Percentiles rank a stretch among this genome's conserved stretches.
These are phyloP conservation scores for Proliferodiscus dingleyae DNA, from an alignment of 2,329 filamentous ascomycete species.

Conservation along the genomic window DNA sequence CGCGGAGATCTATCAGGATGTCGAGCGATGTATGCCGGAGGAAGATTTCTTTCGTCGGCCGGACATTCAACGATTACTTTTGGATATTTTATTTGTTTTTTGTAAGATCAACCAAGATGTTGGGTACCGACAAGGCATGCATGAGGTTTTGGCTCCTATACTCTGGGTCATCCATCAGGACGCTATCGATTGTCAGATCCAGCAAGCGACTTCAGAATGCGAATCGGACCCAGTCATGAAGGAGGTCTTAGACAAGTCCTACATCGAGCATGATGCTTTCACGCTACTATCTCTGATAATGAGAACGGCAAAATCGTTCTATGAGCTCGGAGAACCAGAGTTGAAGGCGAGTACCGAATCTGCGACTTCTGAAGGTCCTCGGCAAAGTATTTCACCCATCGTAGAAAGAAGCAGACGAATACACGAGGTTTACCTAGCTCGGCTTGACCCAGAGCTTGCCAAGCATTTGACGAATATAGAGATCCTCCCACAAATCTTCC, in stretches of 20 bases:
- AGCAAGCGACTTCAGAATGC: constrained; percentile 32
- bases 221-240: constrained; percentile 39
- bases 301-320: constrained; percentile 81
- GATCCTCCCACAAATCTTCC: constrained; percentile 91
- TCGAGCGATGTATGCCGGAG: constrained; percentile 84
- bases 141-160: constrained; percentile 87
- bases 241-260: constrained; percentile 64
- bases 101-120: constrained; percentile 85
- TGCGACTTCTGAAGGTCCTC: constrained; percentile 12
- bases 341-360: constrained; percentile 34
- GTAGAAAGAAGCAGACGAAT: constrained; percentile 82
- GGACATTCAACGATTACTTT: constrained; percentile 70
- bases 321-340: constrained; percentile 53
- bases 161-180: constrained; percentile 81
- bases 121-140: constrained; percentile 97
- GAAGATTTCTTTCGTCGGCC: constrained; percentile 83
- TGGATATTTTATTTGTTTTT: constrained; percentile 90
- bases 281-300: constrained; percentile 81
- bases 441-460: constrained; percentile 78
- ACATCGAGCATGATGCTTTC: constrained; percentile 87
- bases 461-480: constrained; percentile 77
- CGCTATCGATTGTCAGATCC: constrained; percentile 51
- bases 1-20: constrained; percentile 89
- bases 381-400: constrained; percentile 59
- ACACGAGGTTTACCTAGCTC: constrained; percentile 73